These are phyloP conservation scores for Bryoerythrophyllum caledonicum DNA, from an alignment of 225 moss, liverwort and hornwort species.

Conservation along the genomic window DNA sequence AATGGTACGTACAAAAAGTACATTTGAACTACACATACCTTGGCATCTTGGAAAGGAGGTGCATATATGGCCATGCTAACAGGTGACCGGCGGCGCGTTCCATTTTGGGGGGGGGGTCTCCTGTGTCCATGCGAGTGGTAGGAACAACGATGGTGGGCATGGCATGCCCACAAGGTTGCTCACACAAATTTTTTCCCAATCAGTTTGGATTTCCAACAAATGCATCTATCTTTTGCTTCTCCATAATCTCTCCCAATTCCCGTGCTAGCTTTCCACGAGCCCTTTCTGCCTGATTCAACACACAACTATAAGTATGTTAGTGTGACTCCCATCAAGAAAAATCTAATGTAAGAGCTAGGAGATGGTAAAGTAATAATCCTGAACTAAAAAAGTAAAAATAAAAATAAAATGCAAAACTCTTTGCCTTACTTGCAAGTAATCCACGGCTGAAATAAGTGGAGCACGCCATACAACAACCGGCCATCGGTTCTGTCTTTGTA, in stretches of 20 bases:
- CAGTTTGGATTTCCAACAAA: constrained; percentile 50
- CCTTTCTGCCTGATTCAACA: constrained; percentile 39
- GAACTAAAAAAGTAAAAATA: too few relatives aligned
- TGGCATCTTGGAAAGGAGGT: constrained; percentile 43
- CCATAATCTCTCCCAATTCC: constrained; percentile 29
- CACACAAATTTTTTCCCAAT: constrained; percentile 45
- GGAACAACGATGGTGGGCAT: constrained; percentile 50
- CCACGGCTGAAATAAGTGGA: constrained; percentile 48
- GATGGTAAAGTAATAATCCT: too few relatives aligned
- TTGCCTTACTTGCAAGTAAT: constrained; percentile 38
- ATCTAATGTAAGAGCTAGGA: too few relatives aligned
- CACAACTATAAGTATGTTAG: background rate
- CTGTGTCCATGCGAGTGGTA: constrained; percentile 36
- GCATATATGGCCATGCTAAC: constrained; percentile 45
- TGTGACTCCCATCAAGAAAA: background rate
- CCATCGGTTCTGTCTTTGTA: constrained; percentile 42
- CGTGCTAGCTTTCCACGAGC: constrained; percentile 31
- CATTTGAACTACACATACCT: constrained; percentile 11
- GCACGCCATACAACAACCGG: constrained; percentile 35
- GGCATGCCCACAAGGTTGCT: constrained; percentile 53
- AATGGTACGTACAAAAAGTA: background rate
- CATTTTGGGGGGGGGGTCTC: constrained; percentile 25
- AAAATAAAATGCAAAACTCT: too few relatives aligned
- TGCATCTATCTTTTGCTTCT: constrained; percentile 38
- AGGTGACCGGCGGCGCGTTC: constrained; percentile 24